phyloP scores from a whole-genome alignment of 2,329 filamentous ascomycete species.

The Colletotrichum sp. region DNA sequence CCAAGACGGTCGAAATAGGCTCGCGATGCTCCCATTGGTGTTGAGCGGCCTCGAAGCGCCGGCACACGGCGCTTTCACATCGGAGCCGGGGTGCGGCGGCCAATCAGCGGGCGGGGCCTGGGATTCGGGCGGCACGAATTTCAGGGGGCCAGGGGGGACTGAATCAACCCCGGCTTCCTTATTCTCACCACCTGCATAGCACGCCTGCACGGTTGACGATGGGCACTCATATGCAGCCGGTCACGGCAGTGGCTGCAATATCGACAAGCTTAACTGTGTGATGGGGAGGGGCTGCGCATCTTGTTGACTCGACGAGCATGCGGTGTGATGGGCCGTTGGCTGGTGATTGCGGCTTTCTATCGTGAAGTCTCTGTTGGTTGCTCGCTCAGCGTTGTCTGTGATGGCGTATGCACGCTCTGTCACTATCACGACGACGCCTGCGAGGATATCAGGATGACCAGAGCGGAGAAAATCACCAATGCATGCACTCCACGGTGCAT shows the following conservation, averaged over 20 bases:
- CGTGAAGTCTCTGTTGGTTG: neutral
- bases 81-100: constrained; percentile 2
- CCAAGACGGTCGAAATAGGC: constrained; percentile 10
- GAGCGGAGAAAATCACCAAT: neutral
- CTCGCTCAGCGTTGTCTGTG: neutral
- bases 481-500: neutral
- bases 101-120: constrained; percentile 11
- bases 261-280: constrained; percentile 5
- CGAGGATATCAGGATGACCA: no score
- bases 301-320: neutral
- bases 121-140: constrained; percentile 15
- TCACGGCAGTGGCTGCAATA: constrained; percentile 4
- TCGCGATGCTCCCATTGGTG: constrained; percentile 19
- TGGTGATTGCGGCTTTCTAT: neutral
- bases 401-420: neutral
- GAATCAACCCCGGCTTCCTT: neutral
- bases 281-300: neutral
- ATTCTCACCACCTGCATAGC: neutral
- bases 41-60: constrained; percentile 22
- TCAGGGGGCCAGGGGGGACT: neutral
- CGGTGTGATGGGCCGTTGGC: constrained; percentile 4
- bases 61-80: constrained; percentile 21
- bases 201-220: neutral
- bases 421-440: constrained; percentile 5
- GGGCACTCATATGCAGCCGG: neutral